Evolutionary conservation across 306 rosid species (phyloP).

Genomic region (Delonix regia): DNA sequence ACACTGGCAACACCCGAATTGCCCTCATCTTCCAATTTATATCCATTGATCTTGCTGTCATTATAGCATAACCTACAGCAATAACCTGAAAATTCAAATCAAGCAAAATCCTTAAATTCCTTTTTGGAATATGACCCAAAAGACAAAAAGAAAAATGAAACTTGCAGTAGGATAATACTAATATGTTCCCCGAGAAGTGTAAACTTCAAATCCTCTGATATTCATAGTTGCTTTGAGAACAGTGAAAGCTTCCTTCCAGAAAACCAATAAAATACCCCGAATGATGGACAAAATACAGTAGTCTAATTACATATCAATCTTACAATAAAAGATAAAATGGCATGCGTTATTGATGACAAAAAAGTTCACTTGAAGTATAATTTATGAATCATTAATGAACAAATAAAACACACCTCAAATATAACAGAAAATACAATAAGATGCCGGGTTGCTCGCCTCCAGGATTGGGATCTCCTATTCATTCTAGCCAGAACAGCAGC

Average conservation of each 20-base stretch:
- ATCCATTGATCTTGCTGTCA: slow-evolving; percentile 66
- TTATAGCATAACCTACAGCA: slow-evolving; percentile 80
- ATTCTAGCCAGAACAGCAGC: slow-evolving; percentile 67
- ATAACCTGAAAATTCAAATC: slow-evolving; percentile 62
- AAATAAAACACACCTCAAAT: slow-evolving; percentile 66
- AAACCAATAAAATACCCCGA: not conserved
- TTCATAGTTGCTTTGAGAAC: not conserved
- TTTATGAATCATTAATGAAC: not conserved
- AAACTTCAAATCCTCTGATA: not conserved
- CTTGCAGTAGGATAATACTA: not conserved
- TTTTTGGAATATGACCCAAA: not conserved
- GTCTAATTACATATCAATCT: not conserved
- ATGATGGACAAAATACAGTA: not conserved
- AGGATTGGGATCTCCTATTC: slow-evolving; percentile 62
- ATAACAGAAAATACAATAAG: slow-evolving; percentile 64
- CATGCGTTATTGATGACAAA: not conserved
- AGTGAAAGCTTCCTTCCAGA: not conserved
- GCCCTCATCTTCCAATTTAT: slow-evolving; percentile 85
- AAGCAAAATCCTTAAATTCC: slow-evolving; percentile 20
- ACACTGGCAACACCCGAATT: slow-evolving; percentile 76
- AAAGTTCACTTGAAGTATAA: not conserved
- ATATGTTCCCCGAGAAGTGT: not conserved
- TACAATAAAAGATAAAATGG: not conserved
- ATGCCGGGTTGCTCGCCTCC: slow-evolving; percentile 59
- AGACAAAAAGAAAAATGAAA: not conserved